Base-by-base conservation (phyloP, 2,329 filamentous ascomycete species). In the Pestalotiopsis fici region DNA sequence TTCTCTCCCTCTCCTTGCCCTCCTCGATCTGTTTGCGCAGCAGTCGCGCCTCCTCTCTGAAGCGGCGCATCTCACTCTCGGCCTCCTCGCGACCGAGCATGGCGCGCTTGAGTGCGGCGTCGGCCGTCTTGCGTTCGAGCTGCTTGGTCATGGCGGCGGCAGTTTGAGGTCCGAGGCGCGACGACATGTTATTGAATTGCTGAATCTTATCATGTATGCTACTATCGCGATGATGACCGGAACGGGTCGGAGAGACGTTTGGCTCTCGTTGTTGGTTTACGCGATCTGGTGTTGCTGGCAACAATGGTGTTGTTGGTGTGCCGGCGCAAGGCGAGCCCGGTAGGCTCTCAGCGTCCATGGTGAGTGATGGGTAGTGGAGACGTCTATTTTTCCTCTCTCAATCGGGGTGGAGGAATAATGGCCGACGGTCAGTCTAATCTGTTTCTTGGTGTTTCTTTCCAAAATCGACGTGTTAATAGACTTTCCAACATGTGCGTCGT, bases 41-140 rank as follows among this genome's bases (percentile, higher is more conserved):
- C 55, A 78, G 74, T 67, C 84, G 82, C 23, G 80, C 80, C 74
- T 93, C 91, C 9, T 93, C 90, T 68, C 86, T 85, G 73, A 88
- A 86, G 55, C 85, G 85, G 69, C 87, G 85, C 81, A 90, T 85
- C 73, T 93, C 90, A n/a, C 80, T 82, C 80, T 93, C 91, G 13
- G 91, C 90, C 79, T 92, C 90, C 75, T 94, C 91, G 56, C 90
- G 85, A 15, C 89, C 90, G 60, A 91, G 76, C 83, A 90, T 88
- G 69, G 89, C 89, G 60, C 89, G 86, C 77, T 89, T 90, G 18
- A 91, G 80, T 35, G 89, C 89, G 37, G 89, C 88, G 71, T 91
- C 89, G 72, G 87, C 89, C 60, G 84, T 88, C 78, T 88, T 90
- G 73, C 88, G 86, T 76, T 91, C 89, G 65, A 90, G 80, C 60